Conservation (phyloP, 495 filamentous ascomycete genomes). For the Trichoderma gamsii region DNA sequence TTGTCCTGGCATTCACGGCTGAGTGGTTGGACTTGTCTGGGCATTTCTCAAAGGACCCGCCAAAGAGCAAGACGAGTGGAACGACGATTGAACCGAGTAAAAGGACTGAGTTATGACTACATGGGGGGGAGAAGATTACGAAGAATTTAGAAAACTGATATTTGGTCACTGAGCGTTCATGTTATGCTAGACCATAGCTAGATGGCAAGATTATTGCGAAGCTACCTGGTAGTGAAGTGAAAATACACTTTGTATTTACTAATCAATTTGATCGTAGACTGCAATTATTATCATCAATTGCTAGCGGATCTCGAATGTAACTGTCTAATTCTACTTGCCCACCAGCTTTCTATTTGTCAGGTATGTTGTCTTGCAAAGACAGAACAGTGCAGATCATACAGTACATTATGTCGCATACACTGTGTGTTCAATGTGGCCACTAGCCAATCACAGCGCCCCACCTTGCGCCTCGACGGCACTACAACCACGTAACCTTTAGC, state of each 20-base stretch:
- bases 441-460: constrained; percentile 15
- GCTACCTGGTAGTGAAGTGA: background rate
- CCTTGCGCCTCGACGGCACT: background rate
- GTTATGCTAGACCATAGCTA: background rate
- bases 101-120: constrained; percentile 20
- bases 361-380: too few species aligned
- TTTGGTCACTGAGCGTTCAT: background rate
- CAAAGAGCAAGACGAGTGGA: background rate
- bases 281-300: background rate
- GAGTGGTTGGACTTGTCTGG: constrained; percentile 93
- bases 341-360: background rate
- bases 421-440: background rate
- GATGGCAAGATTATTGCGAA: background rate
- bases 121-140: background rate
- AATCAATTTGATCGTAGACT: background rate
- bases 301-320: too few species aligned
- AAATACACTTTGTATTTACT: background rate
- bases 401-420: background rate
- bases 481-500: constrained; percentile 14
- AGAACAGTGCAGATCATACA: background rate
- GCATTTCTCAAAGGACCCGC: constrained; percentile 37
- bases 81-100: constrained; percentile 20
- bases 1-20: constrained; percentile 76
- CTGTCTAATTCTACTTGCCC: too few species aligned
- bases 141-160: background rate